Evolutionary conservation across 805 yeast genomes (phyloP).

Genomic region (Yamadazyma kitorensis): DNA sequence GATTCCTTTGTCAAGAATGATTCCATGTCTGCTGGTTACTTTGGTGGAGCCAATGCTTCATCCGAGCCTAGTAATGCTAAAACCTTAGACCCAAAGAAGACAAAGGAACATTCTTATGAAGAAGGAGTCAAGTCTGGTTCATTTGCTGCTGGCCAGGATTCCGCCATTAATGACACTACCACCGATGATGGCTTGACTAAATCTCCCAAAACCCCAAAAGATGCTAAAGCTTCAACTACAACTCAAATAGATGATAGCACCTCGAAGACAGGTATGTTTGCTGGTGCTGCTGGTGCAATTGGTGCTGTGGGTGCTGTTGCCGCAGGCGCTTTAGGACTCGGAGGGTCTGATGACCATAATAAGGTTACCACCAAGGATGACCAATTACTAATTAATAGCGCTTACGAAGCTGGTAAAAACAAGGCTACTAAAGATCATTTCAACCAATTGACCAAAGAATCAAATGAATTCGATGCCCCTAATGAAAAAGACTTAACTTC

Average conservation of each 20-base stretch:
- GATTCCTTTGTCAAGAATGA: neutral
- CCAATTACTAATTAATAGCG: slow-evolving; percentile 6
- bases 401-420: slow-evolving; percentile 15
- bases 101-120: slow-evolving; percentile 11
- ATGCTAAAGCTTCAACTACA: slow-evolving; percentile 1
- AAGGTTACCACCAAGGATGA: slow-evolving; percentile 8
- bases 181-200: no score
- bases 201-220: no score
- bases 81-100: slow-evolving; percentile 10
- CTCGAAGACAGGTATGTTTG: slow-evolving; percentile 13
- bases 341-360: slow-evolving; percentile 1
- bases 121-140: slow-evolving; percentile 17
- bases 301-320: slow-evolving; percentile 18
- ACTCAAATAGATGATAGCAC: slow-evolving; percentile 7
- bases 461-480: no score
- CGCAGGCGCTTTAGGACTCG: slow-evolving; percentile 13
- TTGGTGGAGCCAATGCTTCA: slow-evolving; percentile 1
- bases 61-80: no score
- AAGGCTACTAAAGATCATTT: slow-evolving; percentile 11
- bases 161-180: neutral
- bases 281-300: slow-evolving; percentile 23
- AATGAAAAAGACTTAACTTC: no score
- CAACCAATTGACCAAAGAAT: slow-evolving; percentile 3
- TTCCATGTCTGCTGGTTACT: slow-evolving; percentile 1
- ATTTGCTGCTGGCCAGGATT: slow-evolving; percentile 11